These are phyloP conservation scores for Intubia oerlemansii DNA, from an alignment of 2,329 filamentous ascomycete species.

Conservation along the genomic window DNA sequence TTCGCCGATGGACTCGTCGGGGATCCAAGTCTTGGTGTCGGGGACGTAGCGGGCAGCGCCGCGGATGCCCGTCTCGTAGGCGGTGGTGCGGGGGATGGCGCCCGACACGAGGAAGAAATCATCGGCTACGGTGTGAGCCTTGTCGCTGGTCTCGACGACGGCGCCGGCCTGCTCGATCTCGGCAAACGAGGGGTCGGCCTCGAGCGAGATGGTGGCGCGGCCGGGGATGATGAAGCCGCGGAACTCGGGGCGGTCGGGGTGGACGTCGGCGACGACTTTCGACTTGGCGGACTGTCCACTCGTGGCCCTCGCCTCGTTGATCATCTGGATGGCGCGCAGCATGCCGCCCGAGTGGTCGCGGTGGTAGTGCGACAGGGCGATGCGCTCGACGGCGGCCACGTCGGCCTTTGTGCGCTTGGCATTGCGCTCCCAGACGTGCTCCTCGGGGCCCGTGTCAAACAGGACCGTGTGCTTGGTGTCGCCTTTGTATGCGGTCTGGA, in stretches of 20 bases:
- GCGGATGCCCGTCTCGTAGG: conserved; percentile 25
- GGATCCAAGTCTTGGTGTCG: conserved; percentile 18
- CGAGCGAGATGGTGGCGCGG: conserved; percentile 21
- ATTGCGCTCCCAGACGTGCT: conserved; percentile 27
- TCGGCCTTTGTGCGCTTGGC: conserved; percentile 20
- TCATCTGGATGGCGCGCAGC: conserved; percentile 23
- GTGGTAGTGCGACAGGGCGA: conserved; percentile 32
- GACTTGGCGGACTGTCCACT: conserved; percentile 12
- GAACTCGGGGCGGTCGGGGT: conserved; percentile 27
- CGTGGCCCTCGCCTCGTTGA: conserved; percentile 21
- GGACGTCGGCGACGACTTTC: conserved; percentile 23
- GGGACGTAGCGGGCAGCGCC: conserved; percentile 21
- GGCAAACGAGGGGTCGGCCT: conserved; percentile 28
- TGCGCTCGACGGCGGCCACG: conserved; percentile 20
- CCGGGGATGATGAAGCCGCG: conserved; percentile 21
- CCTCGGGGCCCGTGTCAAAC: conserved; percentile 32
- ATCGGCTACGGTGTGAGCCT: conserved; percentile 23
- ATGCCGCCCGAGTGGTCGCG: conserved; percentile 32
- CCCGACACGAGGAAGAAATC: conserved; percentile 30
- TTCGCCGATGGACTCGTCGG: conserved; percentile 26
- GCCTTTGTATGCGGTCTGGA: too few relatives aligned
- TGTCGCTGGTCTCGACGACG: too few relatives aligned
- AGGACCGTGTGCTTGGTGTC: too few relatives aligned
- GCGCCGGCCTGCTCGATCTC: too few relatives aligned
- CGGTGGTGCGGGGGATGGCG: conserved; percentile 24